Conservation (phyloP, 306 rosid genomes). For the Glycine tomentella region DNA sequence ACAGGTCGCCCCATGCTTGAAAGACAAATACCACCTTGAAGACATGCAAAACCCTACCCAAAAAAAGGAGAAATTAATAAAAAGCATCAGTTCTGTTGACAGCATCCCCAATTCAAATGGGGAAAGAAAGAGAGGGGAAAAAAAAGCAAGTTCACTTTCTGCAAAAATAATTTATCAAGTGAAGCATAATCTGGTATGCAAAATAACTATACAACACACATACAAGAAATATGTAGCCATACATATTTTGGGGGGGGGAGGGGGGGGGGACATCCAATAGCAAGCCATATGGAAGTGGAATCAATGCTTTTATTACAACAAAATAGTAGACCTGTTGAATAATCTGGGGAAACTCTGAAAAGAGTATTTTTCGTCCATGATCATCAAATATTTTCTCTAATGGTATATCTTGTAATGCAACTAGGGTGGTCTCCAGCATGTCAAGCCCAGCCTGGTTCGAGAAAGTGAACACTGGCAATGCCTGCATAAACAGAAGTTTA, state of each 20-base stretch:
- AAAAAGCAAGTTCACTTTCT: too few species aligned
- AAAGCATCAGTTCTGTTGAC: conserved; percentile 9
- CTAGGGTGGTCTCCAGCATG: conserved; percentile 98
- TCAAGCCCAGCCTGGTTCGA: conserved; percentile 99
- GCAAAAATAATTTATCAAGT: too few species aligned
- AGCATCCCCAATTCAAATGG: neutral
- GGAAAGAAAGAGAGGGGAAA: neutral
- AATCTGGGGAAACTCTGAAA: conserved; percentile 95
- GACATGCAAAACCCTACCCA: conserved; percentile 89
- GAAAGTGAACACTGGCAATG: conserved; percentile 90
- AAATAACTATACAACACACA: conserved; percentile 7
- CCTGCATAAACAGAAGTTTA: conserved; percentile 59
- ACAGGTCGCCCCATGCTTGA: conserved; percentile 99
- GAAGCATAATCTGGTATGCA: neutral
- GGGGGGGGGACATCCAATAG: too few species aligned
- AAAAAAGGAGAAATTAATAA: conserved; percentile 30
- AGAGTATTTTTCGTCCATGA: conserved; percentile 84
- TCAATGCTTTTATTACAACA: neutral
- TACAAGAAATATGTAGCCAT: neutral
- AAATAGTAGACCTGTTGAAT: conserved; percentile 80
- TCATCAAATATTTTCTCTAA: conserved; percentile 95
- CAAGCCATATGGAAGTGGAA: too few species aligned
- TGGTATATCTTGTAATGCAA: conserved; percentile 87
- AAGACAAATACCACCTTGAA: conserved; percentile 95
- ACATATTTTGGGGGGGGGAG: too few species aligned